Conservation (phyloP, 352 stramenopile genomes). For the Lagenidium sp. region DNA sequence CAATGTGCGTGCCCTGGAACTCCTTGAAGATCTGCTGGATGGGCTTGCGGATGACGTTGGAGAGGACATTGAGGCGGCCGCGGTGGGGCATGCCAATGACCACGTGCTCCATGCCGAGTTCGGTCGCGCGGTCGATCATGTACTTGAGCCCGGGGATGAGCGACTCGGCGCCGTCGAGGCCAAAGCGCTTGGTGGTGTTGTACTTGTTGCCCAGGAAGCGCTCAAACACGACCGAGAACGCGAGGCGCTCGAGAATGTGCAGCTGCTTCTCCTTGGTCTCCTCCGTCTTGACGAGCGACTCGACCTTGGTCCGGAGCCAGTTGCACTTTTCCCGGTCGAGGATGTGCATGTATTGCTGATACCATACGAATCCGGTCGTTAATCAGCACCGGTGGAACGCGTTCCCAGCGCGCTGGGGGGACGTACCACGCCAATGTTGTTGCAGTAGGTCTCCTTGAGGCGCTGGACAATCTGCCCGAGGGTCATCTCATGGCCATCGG, state of each 20-base stretch:
- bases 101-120: conserved; percentile 95
- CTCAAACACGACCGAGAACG: conserved; percentile 98
- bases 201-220: conserved; percentile 95
- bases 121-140: conserved; percentile 92
- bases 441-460: conserved; percentile 96
- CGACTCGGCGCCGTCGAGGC: conserved; percentile 96
- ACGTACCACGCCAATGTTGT: conserved; percentile 90
- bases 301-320: conserved; percentile 93
- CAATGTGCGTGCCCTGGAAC: conserved; percentile 79
- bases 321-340: conserved; percentile 94
- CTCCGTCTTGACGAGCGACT: conserved; percentile 59
- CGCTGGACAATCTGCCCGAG: conserved; percentile 92
- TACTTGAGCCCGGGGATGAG: conserved; percentile 94
- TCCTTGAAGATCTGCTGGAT: conserved; percentile 92
- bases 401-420: too few species aligned
- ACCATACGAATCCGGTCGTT: too few species aligned
- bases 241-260: conserved; percentile 96
- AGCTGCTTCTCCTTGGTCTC: conserved; percentile 91
- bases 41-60: conserved; percentile 97
- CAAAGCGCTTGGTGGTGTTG: conserved; percentile 96
- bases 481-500: conserved; percentile 79
- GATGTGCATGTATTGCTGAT: conserved; percentile 99
- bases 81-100: conserved; percentile 99
- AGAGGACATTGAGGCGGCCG: conserved; percentile 96
- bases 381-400: too few species aligned